Conservation (phyloP, 2,329 filamentous ascomycete species). For the Pyrenophora tritici-repentis region DNA sequence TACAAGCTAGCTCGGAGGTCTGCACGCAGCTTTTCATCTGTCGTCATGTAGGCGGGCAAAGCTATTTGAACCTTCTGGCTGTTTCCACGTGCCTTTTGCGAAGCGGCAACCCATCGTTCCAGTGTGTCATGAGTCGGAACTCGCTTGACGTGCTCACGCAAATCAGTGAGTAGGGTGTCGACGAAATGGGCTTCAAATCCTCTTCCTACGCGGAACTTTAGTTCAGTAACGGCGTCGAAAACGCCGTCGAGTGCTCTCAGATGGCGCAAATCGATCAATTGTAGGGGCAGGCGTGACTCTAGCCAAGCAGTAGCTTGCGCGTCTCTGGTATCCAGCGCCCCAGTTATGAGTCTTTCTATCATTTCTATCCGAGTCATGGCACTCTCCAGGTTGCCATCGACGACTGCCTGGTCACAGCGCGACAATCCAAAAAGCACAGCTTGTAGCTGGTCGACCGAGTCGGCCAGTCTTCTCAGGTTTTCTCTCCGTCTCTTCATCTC, state of each 20-base stretch:
- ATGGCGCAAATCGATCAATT: constrained; percentile 71
- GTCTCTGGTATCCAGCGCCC: constrained; percentile 59
- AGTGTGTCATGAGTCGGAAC: constrained; percentile 76
- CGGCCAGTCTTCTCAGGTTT: constrained; percentile 80
- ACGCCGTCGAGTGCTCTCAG: constrained; percentile 82
- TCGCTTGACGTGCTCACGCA: constrained; percentile 77
- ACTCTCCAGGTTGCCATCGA: constrained; percentile 79
- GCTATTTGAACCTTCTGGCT: constrained; percentile 68
- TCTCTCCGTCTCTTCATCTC: constrained; percentile 80
- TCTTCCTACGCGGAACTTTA: constrained; percentile 82
- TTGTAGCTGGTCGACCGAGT: constrained; percentile 81
- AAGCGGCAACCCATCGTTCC: constrained; percentile 80
- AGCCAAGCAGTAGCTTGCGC: constrained; percentile 40
- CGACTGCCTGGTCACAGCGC: constrained; percentile 78
- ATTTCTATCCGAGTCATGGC: constrained; percentile 78
- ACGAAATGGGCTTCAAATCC: constrained; percentile 84
- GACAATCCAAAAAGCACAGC: constrained; percentile 76
- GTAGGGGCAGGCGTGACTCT: constrained; percentile 42
- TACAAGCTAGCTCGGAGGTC: constrained; percentile 72
- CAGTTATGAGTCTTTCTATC: constrained; percentile 79
- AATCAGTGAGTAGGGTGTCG: constrained; percentile 74
- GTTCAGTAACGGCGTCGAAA: constrained; percentile 72
- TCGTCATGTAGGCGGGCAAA: constrained; percentile 78
- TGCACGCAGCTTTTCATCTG: constrained; percentile 71
- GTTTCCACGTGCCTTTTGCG: constrained; percentile 70